Evolutionary conservation across 1,284 basidiomycete genomes (phyloP).

Genomic region (Coniferiporia weirii): DNA sequence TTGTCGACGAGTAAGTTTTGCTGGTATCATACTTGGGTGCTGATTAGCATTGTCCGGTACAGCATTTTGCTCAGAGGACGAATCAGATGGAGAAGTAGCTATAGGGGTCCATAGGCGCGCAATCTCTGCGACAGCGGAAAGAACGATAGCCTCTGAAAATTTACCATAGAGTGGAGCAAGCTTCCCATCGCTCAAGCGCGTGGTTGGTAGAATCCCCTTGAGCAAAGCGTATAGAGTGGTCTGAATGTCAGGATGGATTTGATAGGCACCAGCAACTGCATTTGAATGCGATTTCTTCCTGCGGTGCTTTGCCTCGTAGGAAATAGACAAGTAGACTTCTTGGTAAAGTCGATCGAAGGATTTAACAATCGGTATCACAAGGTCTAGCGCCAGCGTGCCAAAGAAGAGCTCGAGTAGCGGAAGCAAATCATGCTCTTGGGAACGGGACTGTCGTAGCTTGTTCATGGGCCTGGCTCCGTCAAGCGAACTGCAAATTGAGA

Average conservation of each 20-base stretch:
- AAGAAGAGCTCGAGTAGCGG: neutral
- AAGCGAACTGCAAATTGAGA: neutral
- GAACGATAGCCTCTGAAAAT: conserved; percentile 2
- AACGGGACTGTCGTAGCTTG: neutral
- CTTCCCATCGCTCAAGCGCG: neutral
- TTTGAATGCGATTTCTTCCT: neutral
- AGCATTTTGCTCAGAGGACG: neutral
- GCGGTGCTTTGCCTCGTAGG: neutral
- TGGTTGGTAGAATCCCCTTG: neutral
- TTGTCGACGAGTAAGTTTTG: conserved; percentile 9
- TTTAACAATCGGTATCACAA: conserved; percentile 7
- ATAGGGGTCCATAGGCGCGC: neutral
- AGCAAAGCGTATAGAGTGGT: neutral
- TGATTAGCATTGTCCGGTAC: neutral
- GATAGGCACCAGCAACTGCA: neutral
- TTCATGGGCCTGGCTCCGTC: neutral
- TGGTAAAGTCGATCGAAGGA: neutral
- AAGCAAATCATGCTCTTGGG: neutral
- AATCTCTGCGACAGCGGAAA: conserved; percentile 7
- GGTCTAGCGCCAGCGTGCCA: neutral
- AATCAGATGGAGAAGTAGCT: neutral
- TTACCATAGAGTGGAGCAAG: neutral
- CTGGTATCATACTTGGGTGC: neutral
- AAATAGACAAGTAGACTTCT: neutral
- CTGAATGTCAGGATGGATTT: neutral